Percentiles rank a stretch among this genome's conserved stretches.
phyloP scores from a whole-genome alignment of 371 early-diverging fungal species.

The Mortierella sp. region DNA sequence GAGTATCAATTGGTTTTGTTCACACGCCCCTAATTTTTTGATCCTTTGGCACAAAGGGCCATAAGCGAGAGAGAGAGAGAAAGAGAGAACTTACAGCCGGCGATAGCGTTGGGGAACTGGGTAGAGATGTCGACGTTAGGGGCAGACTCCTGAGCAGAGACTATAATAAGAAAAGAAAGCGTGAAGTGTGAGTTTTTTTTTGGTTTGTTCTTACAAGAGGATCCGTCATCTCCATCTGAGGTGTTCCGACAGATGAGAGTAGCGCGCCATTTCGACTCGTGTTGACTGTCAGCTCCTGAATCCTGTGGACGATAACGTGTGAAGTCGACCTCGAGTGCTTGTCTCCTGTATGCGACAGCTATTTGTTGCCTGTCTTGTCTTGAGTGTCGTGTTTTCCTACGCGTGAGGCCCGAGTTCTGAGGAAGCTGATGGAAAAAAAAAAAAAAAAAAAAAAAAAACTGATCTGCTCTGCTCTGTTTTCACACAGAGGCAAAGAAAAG shows the following conservation, averaged over 20 bases:
- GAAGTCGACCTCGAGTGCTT: background rate
- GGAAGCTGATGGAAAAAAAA: too few species aligned
- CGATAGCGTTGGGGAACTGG: conserved; percentile 54
- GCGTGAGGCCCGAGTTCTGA: too few species aligned
- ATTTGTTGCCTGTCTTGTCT: background rate
- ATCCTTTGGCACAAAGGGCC: background rate
- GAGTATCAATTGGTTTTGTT: background rate
- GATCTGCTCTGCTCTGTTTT: too few species aligned
- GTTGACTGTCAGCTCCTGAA: background rate
- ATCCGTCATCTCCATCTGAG: conserved; percentile 7
- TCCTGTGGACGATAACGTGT: background rate
- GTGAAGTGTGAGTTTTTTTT: conserved; percentile 7
- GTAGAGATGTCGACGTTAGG: conserved; percentile 41
- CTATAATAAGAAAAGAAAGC: conserved; percentile 12
- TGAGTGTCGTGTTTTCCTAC: background rate
- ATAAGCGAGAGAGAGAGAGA: background rate
- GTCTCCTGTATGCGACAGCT: background rate
- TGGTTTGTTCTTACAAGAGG: background rate
- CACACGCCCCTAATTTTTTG: background rate
- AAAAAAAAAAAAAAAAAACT: too few species aligned
- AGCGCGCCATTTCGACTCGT: background rate
- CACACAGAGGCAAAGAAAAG: background rate
- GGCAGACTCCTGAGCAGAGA: conserved; percentile 37
- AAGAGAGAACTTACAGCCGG: conserved; percentile 40
- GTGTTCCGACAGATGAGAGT: background rate